phyloP scores from a whole-genome alignment of 495 filamentous ascomycete genomes.

The Cercophora samala region DNA sequence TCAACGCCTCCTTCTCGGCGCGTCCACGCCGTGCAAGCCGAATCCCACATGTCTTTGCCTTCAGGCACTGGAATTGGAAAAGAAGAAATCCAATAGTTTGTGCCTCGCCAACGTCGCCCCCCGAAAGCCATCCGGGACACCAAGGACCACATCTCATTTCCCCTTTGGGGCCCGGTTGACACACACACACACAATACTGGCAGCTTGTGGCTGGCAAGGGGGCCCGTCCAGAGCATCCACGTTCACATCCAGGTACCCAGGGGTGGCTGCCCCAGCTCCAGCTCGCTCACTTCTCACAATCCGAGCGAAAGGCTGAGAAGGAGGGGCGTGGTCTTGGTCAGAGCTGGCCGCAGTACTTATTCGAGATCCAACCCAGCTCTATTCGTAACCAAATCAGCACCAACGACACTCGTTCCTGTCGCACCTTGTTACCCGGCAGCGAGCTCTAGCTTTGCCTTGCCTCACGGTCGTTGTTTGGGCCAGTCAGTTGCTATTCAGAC shows the following conservation, averaged over 20 bases:
- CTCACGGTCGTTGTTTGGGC: neutral
- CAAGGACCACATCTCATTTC: neutral
- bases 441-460: neutral
- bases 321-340: neutral
- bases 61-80: neutral
- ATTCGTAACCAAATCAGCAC: neutral
- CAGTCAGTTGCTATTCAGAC: neutral
- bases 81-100: conserved; percentile 3
- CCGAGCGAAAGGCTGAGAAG: neutral
- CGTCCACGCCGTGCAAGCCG: neutral
- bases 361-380: neutral
- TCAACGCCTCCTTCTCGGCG: neutral
- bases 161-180: neutral
- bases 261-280: neutral
- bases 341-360: neutral
- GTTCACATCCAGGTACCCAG: neutral
- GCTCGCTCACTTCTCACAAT: neutral
- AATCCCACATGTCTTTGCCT: neutral
- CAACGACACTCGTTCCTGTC: neutral
- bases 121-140: conserved; percentile 1
- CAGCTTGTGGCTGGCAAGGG: neutral
- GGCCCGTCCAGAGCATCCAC: neutral
- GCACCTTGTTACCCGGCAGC: neutral
- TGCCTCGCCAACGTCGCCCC: conserved; percentile 1
- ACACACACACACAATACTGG: neutral